phyloP scores from a whole-genome alignment of 768 basidiomycete genomes.

The Tulasnella sp. region DNA sequence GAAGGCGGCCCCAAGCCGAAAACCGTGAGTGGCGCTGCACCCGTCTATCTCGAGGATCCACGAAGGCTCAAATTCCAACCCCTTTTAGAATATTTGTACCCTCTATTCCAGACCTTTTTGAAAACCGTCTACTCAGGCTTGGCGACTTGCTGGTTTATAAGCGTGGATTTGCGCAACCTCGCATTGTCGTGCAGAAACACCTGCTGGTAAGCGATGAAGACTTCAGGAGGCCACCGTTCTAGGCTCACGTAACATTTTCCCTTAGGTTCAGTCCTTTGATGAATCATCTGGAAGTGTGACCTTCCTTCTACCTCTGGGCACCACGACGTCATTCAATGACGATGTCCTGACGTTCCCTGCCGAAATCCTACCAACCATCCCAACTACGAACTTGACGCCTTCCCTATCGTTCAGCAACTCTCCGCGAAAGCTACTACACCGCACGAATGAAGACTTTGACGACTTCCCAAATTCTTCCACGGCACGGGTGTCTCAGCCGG shows the following conservation, averaged over 20 bases:
- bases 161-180: constrained; percentile 50
- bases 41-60: background rate
- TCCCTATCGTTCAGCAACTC: background rate
- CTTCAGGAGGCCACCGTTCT: background rate
- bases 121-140: constrained; percentile 51
- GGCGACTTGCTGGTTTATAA: constrained; percentile 62
- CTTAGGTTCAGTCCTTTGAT: constrained; percentile 54
- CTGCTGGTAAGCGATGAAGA: constrained; percentile 49
- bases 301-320: constrained; percentile 50
- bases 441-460: constrained; percentile 15
- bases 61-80: background rate
- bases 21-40: background rate
- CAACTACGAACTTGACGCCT: constrained; percentile 21
- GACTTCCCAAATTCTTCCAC: background rate
- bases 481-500: constrained; percentile 38
- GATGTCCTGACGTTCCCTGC: constrained; percentile 41
- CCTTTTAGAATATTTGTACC: background rate
- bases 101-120: constrained; percentile 46
- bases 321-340: constrained; percentile 46
- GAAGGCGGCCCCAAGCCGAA: background rate
- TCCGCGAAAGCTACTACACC: background rate
- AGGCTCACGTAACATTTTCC: too few relatives aligned
- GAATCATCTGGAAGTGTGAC: constrained; percentile 50
- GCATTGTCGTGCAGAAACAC: constrained; percentile 58
- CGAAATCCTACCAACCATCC: constrained; percentile 35